Evolutionary conservation across 192 early-diverging fungal genomes (phyloP).

Genomic region (Coemansia sp.): DNA sequence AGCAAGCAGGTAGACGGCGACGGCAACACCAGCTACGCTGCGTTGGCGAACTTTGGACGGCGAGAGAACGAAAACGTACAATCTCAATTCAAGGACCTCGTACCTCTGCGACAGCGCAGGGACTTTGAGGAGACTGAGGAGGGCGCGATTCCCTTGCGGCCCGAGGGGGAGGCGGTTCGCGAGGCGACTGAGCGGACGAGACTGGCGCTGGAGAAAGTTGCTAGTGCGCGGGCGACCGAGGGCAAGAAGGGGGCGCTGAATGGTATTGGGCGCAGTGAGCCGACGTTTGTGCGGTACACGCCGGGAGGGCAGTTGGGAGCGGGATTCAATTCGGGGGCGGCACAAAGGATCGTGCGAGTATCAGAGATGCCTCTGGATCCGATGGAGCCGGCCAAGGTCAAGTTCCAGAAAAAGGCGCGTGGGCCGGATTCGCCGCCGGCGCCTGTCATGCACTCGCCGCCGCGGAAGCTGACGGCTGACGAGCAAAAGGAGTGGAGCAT

Average conservation of each 20-base stretch:
- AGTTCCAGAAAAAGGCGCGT: conserved; percentile 87
- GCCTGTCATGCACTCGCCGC: conserved; percentile 98
- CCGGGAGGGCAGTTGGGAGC: conserved; percentile 68
- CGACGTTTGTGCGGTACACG: conserved; percentile 88
- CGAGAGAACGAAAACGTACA: conserved; percentile 72
- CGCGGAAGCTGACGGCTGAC: conserved; percentile 92
- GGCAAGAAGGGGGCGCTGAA: conserved; percentile 63
- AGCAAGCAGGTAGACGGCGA: conserved; percentile 86
- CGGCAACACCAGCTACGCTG: conserved; percentile 88
- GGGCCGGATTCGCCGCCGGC: conserved; percentile 87
- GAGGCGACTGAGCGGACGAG: conserved; percentile 85
- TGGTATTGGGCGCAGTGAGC: conserved; percentile 58
- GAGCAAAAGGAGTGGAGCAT: conserved; percentile 97
- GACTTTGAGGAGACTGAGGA: conserved; percentile 65
- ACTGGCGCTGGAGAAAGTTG: conserved; percentile 83
- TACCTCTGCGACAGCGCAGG: conserved; percentile 65
- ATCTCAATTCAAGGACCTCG: conserved; percentile 77
- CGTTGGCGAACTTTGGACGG: conserved; percentile 80
- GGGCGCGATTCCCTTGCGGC: conserved; percentile 65
- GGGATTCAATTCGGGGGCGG: conserved; percentile 68
- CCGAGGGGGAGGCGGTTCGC: conserved; percentile 72
- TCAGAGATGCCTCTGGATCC: conserved; percentile 95
- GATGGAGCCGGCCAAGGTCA: conserved; percentile 91
- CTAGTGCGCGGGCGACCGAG: conserved; percentile 21
- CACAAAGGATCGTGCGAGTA: conserved; percentile 91